Evolutionary conservation across 768 basidiomycete species (phyloP).

Genomic region (Roridomyces roridus): DNA sequence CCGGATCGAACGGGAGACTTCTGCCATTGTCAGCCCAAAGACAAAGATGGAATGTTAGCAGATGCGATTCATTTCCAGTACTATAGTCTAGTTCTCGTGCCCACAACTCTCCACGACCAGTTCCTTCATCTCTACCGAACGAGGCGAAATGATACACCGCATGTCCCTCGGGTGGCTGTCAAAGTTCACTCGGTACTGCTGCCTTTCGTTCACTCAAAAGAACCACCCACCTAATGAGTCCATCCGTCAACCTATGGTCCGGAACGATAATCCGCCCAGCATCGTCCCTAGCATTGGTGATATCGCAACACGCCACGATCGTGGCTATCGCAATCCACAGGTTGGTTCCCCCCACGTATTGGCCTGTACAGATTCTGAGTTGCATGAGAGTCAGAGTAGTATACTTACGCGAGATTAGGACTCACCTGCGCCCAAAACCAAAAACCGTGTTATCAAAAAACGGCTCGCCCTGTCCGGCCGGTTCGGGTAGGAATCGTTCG

Average conservation of each 20-base stretch:
- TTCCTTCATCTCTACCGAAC: background rate
- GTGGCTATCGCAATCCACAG: slow-evolving; percentile 52
- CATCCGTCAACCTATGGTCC: slow-evolving; percentile 43
- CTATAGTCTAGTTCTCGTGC: too few species aligned
- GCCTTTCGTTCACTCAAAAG: background rate
- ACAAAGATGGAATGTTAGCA: too few species aligned
- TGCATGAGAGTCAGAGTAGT: background rate
- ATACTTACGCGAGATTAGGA: background rate
- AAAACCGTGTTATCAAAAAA: slow-evolving; percentile 6
- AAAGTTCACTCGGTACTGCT: too few species aligned
- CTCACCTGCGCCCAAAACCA: slow-evolving; percentile 17
- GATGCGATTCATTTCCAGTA: too few species aligned
- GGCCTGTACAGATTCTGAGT: slow-evolving; percentile 52
- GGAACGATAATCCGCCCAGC: slow-evolving; percentile 45
- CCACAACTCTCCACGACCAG: slow-evolving; percentile 7
- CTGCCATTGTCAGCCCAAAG: too few species aligned
- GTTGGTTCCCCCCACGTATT: slow-evolving; percentile 51
- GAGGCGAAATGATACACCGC: slow-evolving; percentile 13
- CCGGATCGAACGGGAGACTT: too few species aligned
- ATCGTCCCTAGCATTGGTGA: slow-evolving; percentile 45
- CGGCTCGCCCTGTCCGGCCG: slow-evolving; percentile 6
- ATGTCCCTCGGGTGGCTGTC: slow-evolving; percentile 18
- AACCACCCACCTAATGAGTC: slow-evolving; percentile 48
- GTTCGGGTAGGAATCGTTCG: slow-evolving; percentile 29
- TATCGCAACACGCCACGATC: slow-evolving; percentile 52